Evolutionary conservation across 2,329 filamentous ascomycete genomes (phyloP), one percentile per base, ranked within the genome.

Genomic region (Aciculosporium take): DNA sequence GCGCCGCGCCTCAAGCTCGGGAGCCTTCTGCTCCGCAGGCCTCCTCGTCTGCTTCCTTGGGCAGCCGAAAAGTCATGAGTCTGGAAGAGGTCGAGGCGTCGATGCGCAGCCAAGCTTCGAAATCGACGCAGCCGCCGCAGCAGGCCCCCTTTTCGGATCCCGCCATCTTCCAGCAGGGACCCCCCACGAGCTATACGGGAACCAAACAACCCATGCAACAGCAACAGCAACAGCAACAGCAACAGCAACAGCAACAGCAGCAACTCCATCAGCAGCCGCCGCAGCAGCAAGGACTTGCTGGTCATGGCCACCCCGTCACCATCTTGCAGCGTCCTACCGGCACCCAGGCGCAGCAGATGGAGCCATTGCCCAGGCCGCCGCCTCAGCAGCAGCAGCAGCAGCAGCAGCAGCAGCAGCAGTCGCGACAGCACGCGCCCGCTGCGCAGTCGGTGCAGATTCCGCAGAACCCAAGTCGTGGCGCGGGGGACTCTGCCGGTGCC

Each of bases 31-130:
- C 47, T 9, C 12, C 50, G 18, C 49, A 50, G 36, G 45, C 51
- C 18, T 42, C 49, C 35, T 53, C n/a, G n/a, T n/a, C n/a, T n/a
- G n/a, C 53, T 27, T 49, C 58, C 27, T 48, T 53, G 37, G 49
- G 57, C 15, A 56, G 71, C 32, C 78, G 79, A 54, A 95, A 88
- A 66, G 81, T 95, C 64, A 80, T 98, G 82, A 96, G 86, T 53
- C 62, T 98, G 54, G 91, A 96, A 58, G 91, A 98, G 65, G 88
- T 98, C 17, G 91, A 98, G 64, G 89, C 89, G 41, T 80, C 86
- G 48, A 88, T 98, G 81, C 77, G 84, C 45, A 71, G 74, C 27
- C 81, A 88, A 50, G 64, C 75, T 25, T 72, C 74, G 52, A 71
- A 70, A 46, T 63, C 67, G 9, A 52, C 63, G 9, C 57, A 49